Base-by-base conservation (phyloP, 2,329 filamentous ascomycete species). In the Aspergillus flavus region DNA sequence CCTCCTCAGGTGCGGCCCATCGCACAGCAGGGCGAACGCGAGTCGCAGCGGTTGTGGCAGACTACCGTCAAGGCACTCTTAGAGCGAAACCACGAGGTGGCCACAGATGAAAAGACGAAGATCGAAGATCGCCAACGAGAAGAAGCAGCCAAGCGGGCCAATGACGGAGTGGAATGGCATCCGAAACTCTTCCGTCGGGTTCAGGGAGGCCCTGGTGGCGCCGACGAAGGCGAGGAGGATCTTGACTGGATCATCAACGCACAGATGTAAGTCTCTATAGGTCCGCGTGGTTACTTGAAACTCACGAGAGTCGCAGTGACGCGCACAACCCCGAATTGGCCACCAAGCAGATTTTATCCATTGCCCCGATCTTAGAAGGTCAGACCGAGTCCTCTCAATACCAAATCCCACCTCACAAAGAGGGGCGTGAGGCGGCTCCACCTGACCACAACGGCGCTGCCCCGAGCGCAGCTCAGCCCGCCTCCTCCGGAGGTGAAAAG, bases 191-290 rank as follows among this genome's bases (percentile, higher is more conserved):
- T 99, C 83, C 87, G 93, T 64, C 81, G 82, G 55, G 90, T 96
- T 12, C 85, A 86, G 52, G 88, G 89, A 28, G 91, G 89, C 1
- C 87, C 89, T 1, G 90, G 89, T 36, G 89, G 88, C 1, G 75
- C 85, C 4, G 91, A 95, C 66, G 89, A 94, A 75, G 92, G 91
- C 32, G 91, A 96, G 76, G 93, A 96, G 75, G 92, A 92, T 68
- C 81, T 99, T 34, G 95, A 98, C 78, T 99, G 93, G 92, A 94
- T 98, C 73, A 91, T 99, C 72, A 91, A 94, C 76, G 90, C 94
- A 1, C 84, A 89, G 61, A 86, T 99, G 93, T 96, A 79, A 78
- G 87, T 77, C 52, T 26, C 11, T 41, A 21, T 23, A 6, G 9
- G 57, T 28, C 26, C 6, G 6, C 26, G 21, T 9, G 28, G 16